Base-by-base conservation (phyloP, 2,329 filamentous ascomycete species). In the Aspergillus tamarii region DNA sequence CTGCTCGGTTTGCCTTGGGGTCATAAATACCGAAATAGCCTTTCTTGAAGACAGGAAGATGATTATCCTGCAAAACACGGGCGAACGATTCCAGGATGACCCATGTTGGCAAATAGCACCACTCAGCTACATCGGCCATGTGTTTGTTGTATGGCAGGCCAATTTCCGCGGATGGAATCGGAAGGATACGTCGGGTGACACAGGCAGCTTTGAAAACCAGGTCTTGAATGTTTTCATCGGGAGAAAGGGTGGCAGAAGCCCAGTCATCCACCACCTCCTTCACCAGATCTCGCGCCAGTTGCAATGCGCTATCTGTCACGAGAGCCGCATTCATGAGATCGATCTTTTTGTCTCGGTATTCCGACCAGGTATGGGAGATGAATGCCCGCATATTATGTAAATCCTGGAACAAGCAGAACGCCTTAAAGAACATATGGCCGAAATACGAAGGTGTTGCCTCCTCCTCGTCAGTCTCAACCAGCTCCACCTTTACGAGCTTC, bases 311-410 rank as follows among this genome's bases (percentile, higher is more conserved):
- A 59, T 78, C 76, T 30, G 73, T 78, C 52, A 73, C 71, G 23
- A 75, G 39, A 30, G 75, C 70, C 7, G 76, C 73, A 14, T 74
- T 74, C 66, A 73, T 72, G 7, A 78, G 66, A 32, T 76, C 70
- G 21, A 76, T 73, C 21, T 69, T 66, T 28, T 68, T 67, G 19
- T 71, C 64, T 54, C 65, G 66, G 57, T 76, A 78, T 11, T 74
- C 72, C 12, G 63, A 65, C 74, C 74, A 78, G 23, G 72, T 76
- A 23, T 64, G 52, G 52, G 67, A 69, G 23, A 74, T 69, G 61
- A 74, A 77, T 26, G 41, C 41, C 23, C 74, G 71, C 61, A 74
- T 66, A 21, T 72, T 71, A 26, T 69, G 59, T n/a, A 72, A 56
- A 55, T 77, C 76, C 57, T 74, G 72, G 41, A 77, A 60, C 39